Base-by-base conservation (phyloP, 164 flowering plant species). In the Warburgia ugandensis region DNA sequence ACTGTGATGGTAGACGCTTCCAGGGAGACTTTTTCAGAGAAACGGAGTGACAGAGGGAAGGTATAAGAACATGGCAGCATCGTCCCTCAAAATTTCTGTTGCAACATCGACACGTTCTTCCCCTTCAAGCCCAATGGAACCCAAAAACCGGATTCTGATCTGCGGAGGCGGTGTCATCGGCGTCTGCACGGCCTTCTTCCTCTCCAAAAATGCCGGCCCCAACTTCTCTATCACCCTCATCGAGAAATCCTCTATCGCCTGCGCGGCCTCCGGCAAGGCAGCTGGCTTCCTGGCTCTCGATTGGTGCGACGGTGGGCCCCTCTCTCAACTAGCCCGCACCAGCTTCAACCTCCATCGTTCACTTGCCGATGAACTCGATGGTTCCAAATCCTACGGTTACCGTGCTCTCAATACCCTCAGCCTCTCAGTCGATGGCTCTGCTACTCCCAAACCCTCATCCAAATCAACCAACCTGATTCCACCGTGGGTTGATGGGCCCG, bases 151-250 rank as follows among this genome's bases (percentile, higher is more conserved):
- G 20, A 89, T 84, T n/a, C 74, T 78, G 31, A 90, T 91, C 6
- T 86, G 95, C 75, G 97, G 97, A 29, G 98, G 98, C 43, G 96
- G 98, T 20, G 83, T 91, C 13, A 78, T 91, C n/a, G n/a, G n/a
- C n/a, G n/a, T n/a, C n/a, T 91, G 96, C 78, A 72, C 96, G 1
- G 96, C 98, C 31, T 91, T 74, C 69, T 91, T 81, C 83, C 64
- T 91, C 3, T 67, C 90, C 52, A 77, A 80, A 54, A 73, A 66
- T 19, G 95, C 44, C 7, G 84, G 79, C 32, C 56, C 77, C 41
- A n/a, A n/a, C n/a, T n/a, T n/a, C n/a, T n/a, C n/a, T n/a, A 88
- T 91, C 13, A 85, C 90, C 0, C 69, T 91, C 33, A 54, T 91
- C 36, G 98, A 91, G 71, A 68, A 81, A 66, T 85, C 95, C 10